Percentiles rank a stretch among this genome's conserved stretches.
phyloP scores from a whole-genome alignment of 805 yeast species.

The Nakazawaea anatomiae region DNA sequence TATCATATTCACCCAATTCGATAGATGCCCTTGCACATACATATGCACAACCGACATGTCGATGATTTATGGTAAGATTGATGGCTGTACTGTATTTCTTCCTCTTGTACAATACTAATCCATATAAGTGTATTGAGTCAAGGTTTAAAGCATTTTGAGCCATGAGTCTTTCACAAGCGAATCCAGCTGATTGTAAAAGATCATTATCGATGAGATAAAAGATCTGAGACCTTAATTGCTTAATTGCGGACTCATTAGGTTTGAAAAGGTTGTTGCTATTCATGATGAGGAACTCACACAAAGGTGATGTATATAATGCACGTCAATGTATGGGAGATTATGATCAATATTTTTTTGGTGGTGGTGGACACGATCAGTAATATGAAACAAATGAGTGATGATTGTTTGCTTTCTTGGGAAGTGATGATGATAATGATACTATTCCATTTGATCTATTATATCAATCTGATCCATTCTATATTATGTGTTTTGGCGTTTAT shows the following conservation, averaged over 20 bases:
- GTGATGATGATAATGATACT: no score
- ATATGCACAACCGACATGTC: slow-evolving; percentile 64
- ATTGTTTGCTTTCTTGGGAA: no score
- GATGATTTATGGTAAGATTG: slow-evolving; percentile 31
- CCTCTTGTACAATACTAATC: slow-evolving; percentile 56
- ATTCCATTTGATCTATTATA: no score
- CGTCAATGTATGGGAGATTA: no score
- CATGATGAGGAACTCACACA: not conserved
- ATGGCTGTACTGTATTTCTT: slow-evolving; percentile 59
- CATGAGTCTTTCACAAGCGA: slow-evolving; percentile 75
- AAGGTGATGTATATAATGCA: no score
- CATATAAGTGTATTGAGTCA: slow-evolving; percentile 65
- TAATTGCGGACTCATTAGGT: not conserved
- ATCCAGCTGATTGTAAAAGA: slow-evolving; percentile 69
- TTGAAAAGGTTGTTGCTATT: not conserved
- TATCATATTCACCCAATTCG: slow-evolving; percentile 53
- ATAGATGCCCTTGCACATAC: slow-evolving; percentile 67
- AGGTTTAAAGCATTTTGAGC: slow-evolving; percentile 53
- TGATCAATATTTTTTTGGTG: no score
- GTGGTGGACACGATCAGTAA: no score
- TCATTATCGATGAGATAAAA: slow-evolving; percentile 70
- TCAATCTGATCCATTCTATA: no score
- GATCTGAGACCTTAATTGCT: slow-evolving; percentile 49
- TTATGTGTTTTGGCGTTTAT: no score
- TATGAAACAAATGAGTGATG: no score